A percentile compares a stretch with the other conserved stretches of the same genome.
These are phyloP conservation scores for Cutaneotrichosporon spelunceum DNA, from an alignment of 1,284 basidiomycete species.

Conservation along the genomic window DNA sequence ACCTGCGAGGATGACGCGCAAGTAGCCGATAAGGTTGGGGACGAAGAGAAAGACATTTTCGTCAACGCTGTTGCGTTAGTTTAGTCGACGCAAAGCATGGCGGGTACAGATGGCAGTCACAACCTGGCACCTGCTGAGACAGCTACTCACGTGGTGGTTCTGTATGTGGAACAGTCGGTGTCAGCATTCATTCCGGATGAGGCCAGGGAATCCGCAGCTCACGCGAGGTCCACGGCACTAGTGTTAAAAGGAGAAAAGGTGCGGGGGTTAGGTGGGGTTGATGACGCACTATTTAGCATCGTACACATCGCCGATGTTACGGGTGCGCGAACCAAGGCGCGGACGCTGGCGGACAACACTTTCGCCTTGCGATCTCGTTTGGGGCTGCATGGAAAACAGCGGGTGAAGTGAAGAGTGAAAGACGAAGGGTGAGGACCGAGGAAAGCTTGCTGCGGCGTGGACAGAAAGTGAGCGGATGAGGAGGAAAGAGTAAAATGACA, in stretches of 20 bases:
- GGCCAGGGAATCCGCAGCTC: slow-evolving; percentile 22
- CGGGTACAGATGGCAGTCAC: slow-evolving; percentile 68
- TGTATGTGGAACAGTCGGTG: neutral
- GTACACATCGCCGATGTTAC: slow-evolving; percentile 45
- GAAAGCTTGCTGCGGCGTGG: neutral
- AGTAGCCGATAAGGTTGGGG: slow-evolving; percentile 95
- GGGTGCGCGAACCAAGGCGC: slow-evolving; percentile 38
- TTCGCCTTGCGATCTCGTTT: neutral
- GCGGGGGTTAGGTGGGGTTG: too few species aligned
- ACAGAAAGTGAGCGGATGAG: neutral
- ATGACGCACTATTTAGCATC: slow-evolving; percentile 52
- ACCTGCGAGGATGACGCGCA: slow-evolving; percentile 84
- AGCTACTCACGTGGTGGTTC: slow-evolving; percentile 65
- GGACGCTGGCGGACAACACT: slow-evolving; percentile 22
- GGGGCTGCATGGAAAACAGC: neutral
- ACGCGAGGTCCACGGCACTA: slow-evolving; percentile 50
- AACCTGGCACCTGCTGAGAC: slow-evolving; percentile 55
- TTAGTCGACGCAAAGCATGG: slow-evolving; percentile 58
- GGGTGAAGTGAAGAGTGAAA: neutral
- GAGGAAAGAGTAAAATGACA: neutral
- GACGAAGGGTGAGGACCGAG: neutral
- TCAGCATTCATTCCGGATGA: slow-evolving; percentile 13
- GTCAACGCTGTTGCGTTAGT: slow-evolving; percentile 30
- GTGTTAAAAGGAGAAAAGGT: slow-evolving; percentile 9
- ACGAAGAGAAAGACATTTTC: slow-evolving; percentile 96